Base-by-base conservation (phyloP, 495 filamentous ascomycete genomes). In the Penicillium manginii region DNA sequence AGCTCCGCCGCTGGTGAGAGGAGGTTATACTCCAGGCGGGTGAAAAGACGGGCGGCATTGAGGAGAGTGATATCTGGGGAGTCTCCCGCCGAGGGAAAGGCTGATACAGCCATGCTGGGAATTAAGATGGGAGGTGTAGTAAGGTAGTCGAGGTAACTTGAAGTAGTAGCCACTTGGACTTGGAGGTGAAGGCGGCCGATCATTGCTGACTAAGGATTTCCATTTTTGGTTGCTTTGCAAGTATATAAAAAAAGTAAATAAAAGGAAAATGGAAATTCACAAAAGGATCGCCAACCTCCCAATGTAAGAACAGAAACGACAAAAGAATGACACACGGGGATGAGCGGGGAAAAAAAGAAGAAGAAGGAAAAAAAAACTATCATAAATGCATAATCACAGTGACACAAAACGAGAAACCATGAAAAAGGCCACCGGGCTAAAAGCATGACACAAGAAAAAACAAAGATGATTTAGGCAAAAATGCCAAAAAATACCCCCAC, bases 1-100 rank as follows among this genome's bases (percentile, higher is more conserved):
- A 84, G 77, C 52, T 89, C 84, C 54, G 84, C 74, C 47, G 85
- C 82, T 51, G 88, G 82, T 18, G 84, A 83, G 31, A 93, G 81
- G 48, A 96, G 81, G 57, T 84, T 89, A 50, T 86, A 80, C 68
- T 93, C 86, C 6, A 96, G 78, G 2, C 91, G 86, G 53, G 79
- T 75, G 50, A 96, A 83, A n/a, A 93, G 82, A n/a, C 89, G 83
- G 46, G 78, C 82, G 10, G 93, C 82, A 61, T 89, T 87, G 18
- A 88, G 79, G 15, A 81, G 61, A 37, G 74, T 75, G 45, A 81
- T 63, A 39, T 81, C 72, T 33, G 70, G 63, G 14, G 72, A 60
- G 10, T 67, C 62, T 37, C 62, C 64, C 11, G 55, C 42, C 2
- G 66, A 50, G 9, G 72, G 64, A 29, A 73, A 73, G 15, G 63